Evolutionary conservation across 768 basidiomycete species (phyloP), one percentile per base, ranked within the genome.

Genomic region (Termitomyces sp.): DNA sequence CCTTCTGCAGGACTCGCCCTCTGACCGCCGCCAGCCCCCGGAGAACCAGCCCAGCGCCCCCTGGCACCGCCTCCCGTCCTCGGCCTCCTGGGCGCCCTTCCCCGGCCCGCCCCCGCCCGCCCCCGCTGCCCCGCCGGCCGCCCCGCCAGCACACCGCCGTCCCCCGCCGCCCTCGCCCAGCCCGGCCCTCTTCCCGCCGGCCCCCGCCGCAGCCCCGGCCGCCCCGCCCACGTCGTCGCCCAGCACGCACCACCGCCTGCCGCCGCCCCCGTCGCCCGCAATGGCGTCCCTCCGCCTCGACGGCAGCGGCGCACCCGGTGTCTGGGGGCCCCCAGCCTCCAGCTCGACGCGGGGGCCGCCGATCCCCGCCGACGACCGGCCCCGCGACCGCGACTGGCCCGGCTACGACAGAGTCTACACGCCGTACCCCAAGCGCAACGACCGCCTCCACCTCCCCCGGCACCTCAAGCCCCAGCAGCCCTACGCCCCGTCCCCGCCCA

Each of bases 1-100:
- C 66, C 79, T 89, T 56, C 73, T 89, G 26, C 85, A 87, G 62
- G 85, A 86, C 69, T 82, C 86, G 0, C 87, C 87, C 50, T 86
- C 85, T 0, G 85, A 85, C 30, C 67, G 66, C 65, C 65, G 56
- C 11, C 57, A 48, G 44, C 60, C 52, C 47, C 35, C 33, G n/a
- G 61, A 35, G 64, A 36, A 36, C 22, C 24, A 33, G 2, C 5
- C 1, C 18, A 10, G n/a, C n/a, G 26, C 46, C 63, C 68, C 54
- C 59, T 68, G 68, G 14, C 67, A 72, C 13, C 64, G 68, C 1
- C 70, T 71, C 35, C 60, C 45, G 6, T 45, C 43, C 5, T 44
- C 44, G 6, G 26, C 41, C 1, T 43, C 43, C 22, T 45, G 44
- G 30, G 10, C 30, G 20, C n/a, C 43, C 43, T 22, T 22, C 20